Percentiles rank a stretch among this genome's conserved stretches.
Conservation (phyloP, 495 filamentous ascomycete genomes). For the Podospora australis region DNA sequence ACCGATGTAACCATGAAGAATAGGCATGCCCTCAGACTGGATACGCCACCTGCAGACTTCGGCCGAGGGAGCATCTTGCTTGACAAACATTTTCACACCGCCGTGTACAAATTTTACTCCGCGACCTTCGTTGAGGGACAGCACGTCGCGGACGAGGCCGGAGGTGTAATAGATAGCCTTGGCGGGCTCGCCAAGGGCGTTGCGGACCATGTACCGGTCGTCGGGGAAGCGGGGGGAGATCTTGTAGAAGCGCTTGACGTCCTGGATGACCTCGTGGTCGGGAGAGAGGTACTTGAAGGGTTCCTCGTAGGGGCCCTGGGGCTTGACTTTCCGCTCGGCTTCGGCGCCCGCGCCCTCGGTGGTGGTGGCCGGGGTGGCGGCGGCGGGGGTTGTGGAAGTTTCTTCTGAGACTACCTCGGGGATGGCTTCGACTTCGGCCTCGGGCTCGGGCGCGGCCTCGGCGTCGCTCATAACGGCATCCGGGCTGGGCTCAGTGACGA, state of each 20-base stretch:
- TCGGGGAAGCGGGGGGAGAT: conserved; percentile 75
- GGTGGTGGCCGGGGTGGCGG: conserved; percentile 8
- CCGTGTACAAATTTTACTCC: conserved; percentile 94
- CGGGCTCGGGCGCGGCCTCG: conserved; percentile 1
- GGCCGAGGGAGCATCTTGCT: conserved; percentile 81
- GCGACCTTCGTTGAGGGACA: conserved; percentile 73
- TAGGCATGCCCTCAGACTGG: conserved; percentile 84
- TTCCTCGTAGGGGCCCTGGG: conserved; percentile 60
- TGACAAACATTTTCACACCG: conserved; percentile 97
- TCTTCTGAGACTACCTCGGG: conserved; percentile 12
- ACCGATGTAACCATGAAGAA: conserved; percentile 84
- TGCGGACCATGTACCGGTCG: conserved; percentile 92
- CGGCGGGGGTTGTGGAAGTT: conserved; percentile 13
- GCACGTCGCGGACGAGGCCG: conserved; percentile 73
- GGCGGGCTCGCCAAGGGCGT: conserved; percentile 70
- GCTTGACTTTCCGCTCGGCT: conserved; percentile 31
- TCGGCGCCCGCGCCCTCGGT: neutral
- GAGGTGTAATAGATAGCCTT: conserved; percentile 96
- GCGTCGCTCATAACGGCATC: neutral
- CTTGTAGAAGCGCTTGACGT: conserved; percentile 75
- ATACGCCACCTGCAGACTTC: conserved; percentile 90
- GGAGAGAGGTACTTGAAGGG: conserved; percentile 81
- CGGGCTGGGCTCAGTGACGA: conserved; percentile 1
- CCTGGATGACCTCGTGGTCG: conserved; percentile 64
- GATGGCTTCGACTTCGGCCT: conserved; percentile 14